These are phyloP conservation scores for Hortaea sp. DNA, from an alignment of 2,329 filamentous ascomycete species.

Conservation along the genomic window DNA sequence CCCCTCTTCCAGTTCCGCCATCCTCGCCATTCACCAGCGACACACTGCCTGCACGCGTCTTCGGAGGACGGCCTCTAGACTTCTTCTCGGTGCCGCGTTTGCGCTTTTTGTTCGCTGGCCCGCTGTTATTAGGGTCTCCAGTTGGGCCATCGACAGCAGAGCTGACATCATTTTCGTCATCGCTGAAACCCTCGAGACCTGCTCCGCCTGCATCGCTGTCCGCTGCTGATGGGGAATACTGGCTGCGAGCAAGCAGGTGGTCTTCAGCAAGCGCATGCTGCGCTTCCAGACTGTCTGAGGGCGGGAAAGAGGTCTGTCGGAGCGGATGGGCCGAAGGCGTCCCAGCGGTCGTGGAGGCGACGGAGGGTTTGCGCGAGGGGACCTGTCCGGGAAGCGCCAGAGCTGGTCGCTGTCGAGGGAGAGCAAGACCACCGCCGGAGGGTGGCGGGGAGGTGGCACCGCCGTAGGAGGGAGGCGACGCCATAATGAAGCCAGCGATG, in stretches of 20 bases:
- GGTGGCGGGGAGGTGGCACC: constrained; percentile 1
- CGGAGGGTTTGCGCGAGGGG: constrained; percentile 59
- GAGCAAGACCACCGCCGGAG: constrained; percentile 7
- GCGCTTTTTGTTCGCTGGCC: constrained; percentile 20
- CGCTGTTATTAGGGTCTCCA: constrained; percentile 25
- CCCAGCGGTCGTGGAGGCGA: constrained; percentile 33
- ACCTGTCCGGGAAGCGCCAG: constrained; percentile 41
- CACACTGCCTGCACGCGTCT: constrained; percentile 11
- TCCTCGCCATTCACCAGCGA: constrained; percentile 26
- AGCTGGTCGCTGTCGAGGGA: constrained; percentile 51
- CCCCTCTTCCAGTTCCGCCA: constrained; percentile 4
- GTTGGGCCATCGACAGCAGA: constrained; percentile 24
- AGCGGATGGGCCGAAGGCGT: constrained; percentile 55
- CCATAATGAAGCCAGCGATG: constrained; percentile 1
- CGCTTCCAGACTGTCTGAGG: constrained; percentile 42
- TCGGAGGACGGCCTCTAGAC: constrained; percentile 14
- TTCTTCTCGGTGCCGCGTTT: constrained; percentile 19
- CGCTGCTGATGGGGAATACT: constrained; percentile 16
- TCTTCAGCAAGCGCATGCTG: constrained; percentile 28
- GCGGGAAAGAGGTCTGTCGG: constrained; percentile 72
- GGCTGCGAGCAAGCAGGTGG: constrained; percentile 3
- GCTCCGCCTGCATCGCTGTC: constrained; percentile 9
- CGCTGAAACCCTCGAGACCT: constrained; percentile 23
- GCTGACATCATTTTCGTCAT: constrained; percentile 26
- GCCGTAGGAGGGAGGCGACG: constrained; percentile 1